Base-by-base conservation (phyloP, 495 filamentous ascomycete species). In the Penicillium dipodomyicola region DNA sequence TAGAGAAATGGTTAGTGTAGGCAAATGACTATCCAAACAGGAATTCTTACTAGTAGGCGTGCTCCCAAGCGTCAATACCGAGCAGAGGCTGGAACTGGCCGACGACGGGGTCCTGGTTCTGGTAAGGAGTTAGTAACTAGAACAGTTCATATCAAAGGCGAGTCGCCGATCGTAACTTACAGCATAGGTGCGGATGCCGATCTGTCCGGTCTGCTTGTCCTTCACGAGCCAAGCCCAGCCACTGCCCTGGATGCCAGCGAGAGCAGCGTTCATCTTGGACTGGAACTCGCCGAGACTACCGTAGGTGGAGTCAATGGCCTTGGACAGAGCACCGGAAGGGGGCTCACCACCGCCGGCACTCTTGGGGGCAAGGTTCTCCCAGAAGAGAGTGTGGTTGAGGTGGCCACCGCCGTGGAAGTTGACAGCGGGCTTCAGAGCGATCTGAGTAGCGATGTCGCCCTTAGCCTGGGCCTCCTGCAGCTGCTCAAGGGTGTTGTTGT, bases 21-120 rank as follows among this genome's bases (percentile, higher is more conserved):
- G 56, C n/a, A 23, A 8, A 15, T 25, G 27, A 11, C 14, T 12
- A 27, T 50, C 8, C 1, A 52, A 17, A 22, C 5, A n/a, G 25
- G 17, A 5, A 0, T 11, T 39, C 80, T 75, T 79, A 84, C 79
- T 87, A 88, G 71, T 84, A 91, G 58, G 85, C 84, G 79, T 93
- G 91, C 77, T 98, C 94, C 94, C 94, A 98, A 67, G 94, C 95
- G 78, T 98, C 94, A 66, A 98, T 88, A 14, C 95, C 94, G 32
- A 98, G 80, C 47, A 98, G 74, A 51, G 94, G 92, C 52, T 82
- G 78, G 74, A 87, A 96, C 58, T 91, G 89, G 19, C 89, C 89
- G 11, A 96, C 85, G 32, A 97, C 90, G 4, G 94, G 89, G 69
- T 98, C 95, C 72, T 98, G 94, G 78, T 97, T 88, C 82, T 84